Percentiles rank a stretch among this genome's conserved stretches.
These are phyloP conservation scores for Verticillium longisporum DNA, from an alignment of 2,329 filamentous ascomycete species.

Conservation along the genomic window DNA sequence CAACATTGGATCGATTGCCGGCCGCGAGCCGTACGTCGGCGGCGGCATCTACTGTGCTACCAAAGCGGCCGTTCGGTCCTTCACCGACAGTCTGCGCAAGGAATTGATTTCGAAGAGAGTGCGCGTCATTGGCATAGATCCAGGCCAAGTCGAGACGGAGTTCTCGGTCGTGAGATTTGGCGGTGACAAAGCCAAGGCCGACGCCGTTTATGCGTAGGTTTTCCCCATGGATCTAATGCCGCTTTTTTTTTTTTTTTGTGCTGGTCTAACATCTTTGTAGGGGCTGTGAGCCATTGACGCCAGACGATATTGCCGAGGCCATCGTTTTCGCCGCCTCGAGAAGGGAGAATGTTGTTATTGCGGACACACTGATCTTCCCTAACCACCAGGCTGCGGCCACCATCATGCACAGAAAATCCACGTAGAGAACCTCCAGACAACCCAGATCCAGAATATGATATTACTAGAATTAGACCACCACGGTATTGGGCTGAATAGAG, in stretches of 20 bases:
- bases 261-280: conserved; percentile 26
- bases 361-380: conserved; percentile 80
- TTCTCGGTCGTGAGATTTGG: conserved; percentile 88
- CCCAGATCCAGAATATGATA: neutral
- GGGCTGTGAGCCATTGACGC: conserved; percentile 74
- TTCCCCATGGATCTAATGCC: neutral
- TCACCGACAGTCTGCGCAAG: conserved; percentile 75
- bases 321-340: conserved; percentile 80
- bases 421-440: neutral
- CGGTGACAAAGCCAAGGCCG: conserved; percentile 82
- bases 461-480: neutral
- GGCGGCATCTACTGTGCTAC: conserved; percentile 91
- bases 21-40: conserved; percentile 75
- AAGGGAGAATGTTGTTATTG: conserved; percentile 84
- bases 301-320: conserved; percentile 85
- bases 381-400: conserved; percentile 67
- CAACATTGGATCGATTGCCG: conserved; percentile 86
- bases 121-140: conserved; percentile 81
- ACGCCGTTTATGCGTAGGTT: conserved; percentile 76
- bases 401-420: conserved; percentile 1
- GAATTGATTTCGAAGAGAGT: conserved; percentile 78
- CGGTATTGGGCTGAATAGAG: too few species aligned
- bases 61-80: conserved; percentile 80
- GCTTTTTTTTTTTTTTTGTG: conserved; percentile 26
- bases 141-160: conserved; percentile 90